Conservation (phyloP, 2,329 filamentous ascomycete genomes). For the Claviceps pazoutovae region DNA sequence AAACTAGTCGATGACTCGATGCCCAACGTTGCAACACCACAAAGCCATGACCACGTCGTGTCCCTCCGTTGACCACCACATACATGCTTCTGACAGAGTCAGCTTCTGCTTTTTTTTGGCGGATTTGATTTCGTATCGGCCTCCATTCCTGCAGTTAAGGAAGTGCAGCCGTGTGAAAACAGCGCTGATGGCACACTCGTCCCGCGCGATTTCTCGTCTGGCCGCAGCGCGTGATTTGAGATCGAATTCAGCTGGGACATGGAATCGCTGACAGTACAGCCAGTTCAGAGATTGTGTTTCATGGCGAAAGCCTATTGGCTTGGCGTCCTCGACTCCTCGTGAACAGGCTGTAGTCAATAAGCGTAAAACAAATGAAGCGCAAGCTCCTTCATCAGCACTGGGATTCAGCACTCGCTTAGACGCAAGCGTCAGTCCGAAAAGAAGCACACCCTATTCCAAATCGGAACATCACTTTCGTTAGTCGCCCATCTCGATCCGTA, state of each 20-base stretch:
- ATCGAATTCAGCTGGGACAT: neutral
- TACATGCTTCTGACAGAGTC: neutral
- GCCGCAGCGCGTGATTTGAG: neutral
- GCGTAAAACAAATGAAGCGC: neutral
- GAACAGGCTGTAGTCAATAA: neutral
- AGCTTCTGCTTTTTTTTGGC: neutral
- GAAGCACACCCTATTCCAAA: neutral
- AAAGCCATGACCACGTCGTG: neutral
- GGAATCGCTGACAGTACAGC: neutral
- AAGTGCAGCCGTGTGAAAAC: neutral
- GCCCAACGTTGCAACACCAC: neutral
- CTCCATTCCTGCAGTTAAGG: neutral
- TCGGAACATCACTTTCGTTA: neutral
- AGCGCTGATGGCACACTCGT: neutral
- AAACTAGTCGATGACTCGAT: neutral
- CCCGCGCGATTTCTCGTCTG: neutral
- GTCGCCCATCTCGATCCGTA: neutral
- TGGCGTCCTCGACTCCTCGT: neutral
- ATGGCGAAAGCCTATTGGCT: neutral
- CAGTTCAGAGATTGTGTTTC: neutral
- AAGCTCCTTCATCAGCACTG: neutral
- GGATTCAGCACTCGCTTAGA: neutral
- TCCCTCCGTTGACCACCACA: neutral
- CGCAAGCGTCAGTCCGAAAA: neutral
- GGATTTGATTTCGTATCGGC: neutral